A percentile compares a stretch with the other conserved stretches of the same genome.
Evolutionary conservation across 106 monocot genomes (phyloP).

Genomic region (Phalaenopsis equestris): DNA sequence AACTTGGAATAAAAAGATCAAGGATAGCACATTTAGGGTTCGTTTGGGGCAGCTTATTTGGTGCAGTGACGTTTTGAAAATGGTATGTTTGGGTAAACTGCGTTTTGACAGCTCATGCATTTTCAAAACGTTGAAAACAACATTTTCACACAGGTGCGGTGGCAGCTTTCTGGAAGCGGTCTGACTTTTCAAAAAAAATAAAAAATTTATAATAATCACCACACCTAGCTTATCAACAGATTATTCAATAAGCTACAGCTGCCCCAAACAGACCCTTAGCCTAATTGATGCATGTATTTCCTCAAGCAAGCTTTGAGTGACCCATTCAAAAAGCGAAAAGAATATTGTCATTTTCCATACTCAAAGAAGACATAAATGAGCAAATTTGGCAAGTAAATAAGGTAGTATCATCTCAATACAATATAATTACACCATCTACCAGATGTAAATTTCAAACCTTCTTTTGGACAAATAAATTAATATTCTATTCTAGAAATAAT

Average conservation of each 20-base stretch:
- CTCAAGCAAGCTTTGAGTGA: too few relatives aligned
- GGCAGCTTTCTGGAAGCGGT: too few relatives aligned
- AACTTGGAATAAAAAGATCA: background rate
- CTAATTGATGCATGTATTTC: background rate
- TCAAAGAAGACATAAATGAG: background rate
- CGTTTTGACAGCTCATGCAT: too few relatives aligned
- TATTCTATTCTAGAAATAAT: background rate
- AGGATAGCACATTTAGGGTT: background rate
- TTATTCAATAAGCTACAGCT: too few relatives aligned
- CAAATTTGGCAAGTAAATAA: background rate
- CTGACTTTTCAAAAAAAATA: too few relatives aligned
- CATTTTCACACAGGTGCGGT: too few relatives aligned
- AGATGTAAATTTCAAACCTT: background rate
- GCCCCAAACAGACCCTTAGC: background rate
- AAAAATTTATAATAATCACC: too few relatives aligned
- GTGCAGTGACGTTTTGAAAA: too few relatives aligned
- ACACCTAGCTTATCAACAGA: too few relatives aligned
- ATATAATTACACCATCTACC: background rate
- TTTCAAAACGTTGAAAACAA: too few relatives aligned
- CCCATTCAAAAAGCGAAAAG: background rate
- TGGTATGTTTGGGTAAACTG: too few relatives aligned
- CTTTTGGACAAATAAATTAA: background rate
- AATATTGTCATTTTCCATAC: background rate
- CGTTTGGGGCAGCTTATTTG: too few relatives aligned
- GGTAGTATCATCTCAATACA: background rate